phyloP scores from a whole-genome alignment of 495 filamentous ascomycete species.

The Schizothecium vesticola region DNA sequence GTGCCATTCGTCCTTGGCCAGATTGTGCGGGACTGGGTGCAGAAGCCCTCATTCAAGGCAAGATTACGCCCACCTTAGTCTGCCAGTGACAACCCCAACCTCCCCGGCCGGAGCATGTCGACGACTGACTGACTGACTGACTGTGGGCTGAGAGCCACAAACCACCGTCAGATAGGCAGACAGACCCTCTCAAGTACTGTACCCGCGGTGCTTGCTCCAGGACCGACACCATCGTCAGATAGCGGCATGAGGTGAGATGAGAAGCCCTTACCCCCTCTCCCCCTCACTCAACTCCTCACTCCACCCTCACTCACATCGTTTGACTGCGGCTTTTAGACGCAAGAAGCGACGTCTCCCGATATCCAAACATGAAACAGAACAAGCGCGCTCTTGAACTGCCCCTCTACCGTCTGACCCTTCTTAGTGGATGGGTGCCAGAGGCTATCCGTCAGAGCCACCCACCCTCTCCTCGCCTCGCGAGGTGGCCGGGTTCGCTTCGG shows the following conservation, averaged over 20 bases:
- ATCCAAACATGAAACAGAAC: slow-evolving; percentile 31
- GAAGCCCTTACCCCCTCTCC: not conserved
- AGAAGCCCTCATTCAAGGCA: slow-evolving; percentile 7
- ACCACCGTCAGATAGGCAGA: slow-evolving; percentile 6
- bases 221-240: not conserved
- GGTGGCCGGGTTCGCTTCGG: slow-evolving; percentile 8
- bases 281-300: not conserved
- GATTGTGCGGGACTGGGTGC: slow-evolving; percentile 1
- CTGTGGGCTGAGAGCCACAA: not conserved
- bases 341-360: slow-evolving; percentile 11
- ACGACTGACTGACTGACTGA: not conserved
- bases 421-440: slow-evolving; percentile 14
- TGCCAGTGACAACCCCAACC: slow-evolving; percentile 1
- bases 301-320: slow-evolving; percentile 3
- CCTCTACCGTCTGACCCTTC: slow-evolving; percentile 1
- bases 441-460: slow-evolving; percentile 2
- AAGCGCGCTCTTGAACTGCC: slow-evolving; percentile 24
- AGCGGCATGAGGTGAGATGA: slow-evolving; percentile 9
- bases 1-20: slow-evolving; percentile 6
- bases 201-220: not conserved
- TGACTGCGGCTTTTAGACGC: slow-evolving; percentile 23
- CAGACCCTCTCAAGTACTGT: not conserved
- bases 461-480: not conserved
- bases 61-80: slow-evolving; percentile 12
- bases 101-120: slow-evolving; percentile 5